phyloP scores from a whole-genome alignment of 176 grass and related monocot genomes.

The Coix lacrymajobi region DNA sequence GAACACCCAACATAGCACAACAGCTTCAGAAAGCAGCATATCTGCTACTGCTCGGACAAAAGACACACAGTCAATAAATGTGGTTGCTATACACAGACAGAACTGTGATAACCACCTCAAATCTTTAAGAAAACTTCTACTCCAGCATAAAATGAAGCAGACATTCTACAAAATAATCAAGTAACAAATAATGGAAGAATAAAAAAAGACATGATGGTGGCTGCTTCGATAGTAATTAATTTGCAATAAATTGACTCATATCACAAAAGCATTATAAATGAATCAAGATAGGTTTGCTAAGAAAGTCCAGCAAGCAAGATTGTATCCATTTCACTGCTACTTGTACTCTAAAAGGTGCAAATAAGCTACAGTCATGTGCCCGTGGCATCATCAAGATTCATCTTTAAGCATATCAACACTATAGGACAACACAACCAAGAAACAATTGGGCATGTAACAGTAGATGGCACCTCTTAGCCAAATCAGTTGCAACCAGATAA shows the following conservation, averaged over 20 bases:
- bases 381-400: slow-evolving; percentile 11
- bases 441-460: slow-evolving; percentile 2
- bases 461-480: slow-evolving; percentile 16
- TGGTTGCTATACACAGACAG: not conserved
- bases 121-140: slow-evolving; percentile 6
- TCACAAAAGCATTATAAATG: not conserved
- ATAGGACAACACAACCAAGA: not conserved
- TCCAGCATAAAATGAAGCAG: not conserved
- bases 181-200: not conserved
- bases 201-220: not conserved
- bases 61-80: not conserved
- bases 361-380: not conserved
- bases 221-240: not conserved
- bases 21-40: not conserved
- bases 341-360: not conserved
- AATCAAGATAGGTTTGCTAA: not conserved
- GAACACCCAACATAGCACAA: slow-evolving; percentile 1
- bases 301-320: slow-evolving; percentile 1
- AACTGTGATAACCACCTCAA: not conserved
- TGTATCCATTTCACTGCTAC: not conserved
- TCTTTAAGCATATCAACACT: slow-evolving; percentile 31
- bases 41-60: slow-evolving; percentile 1
- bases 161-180: not conserved
- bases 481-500: slow-evolving; percentile 28
- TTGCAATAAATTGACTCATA: not conserved